phyloP scores from a whole-genome alignment of 352 stramenopile species.

The Phytophthora cactorum region DNA sequence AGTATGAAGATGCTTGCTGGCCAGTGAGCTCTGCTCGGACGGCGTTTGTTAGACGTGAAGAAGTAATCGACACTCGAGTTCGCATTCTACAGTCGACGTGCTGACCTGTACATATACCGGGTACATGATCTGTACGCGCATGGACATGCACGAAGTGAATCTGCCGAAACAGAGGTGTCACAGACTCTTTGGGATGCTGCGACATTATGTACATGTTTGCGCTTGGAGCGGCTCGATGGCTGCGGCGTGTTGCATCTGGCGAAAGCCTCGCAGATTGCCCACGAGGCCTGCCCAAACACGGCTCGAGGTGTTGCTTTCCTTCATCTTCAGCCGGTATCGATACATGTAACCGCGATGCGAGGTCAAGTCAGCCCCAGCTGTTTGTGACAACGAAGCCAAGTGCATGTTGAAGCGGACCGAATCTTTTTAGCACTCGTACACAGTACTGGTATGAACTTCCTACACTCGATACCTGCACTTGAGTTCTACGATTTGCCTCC shows the following conservation, averaged over 20 bases:
- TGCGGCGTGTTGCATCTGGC: not conserved
- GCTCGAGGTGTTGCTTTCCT: not conserved
- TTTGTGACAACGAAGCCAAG: conserved; percentile 5
- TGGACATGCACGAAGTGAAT: not conserved
- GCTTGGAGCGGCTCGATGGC: not conserved
- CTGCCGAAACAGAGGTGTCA: conserved; percentile 20
- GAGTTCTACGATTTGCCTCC: not conserved
- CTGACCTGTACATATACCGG: not conserved
- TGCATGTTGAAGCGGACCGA: conserved; percentile 27
- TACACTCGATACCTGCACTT: not conserved
- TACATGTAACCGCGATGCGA: conserved; percentile 1
- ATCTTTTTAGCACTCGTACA: conserved; percentile 11
- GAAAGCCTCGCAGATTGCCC: not conserved
- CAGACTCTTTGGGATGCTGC: conserved; percentile 15
- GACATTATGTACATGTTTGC: conserved; percentile 3
- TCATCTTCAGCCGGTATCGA: not conserved
- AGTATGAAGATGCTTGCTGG: not conserved
- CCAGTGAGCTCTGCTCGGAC: not conserved
- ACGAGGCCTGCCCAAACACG: not conserved
- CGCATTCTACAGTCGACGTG: conserved; percentile 22
- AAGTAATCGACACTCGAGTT: not conserved
- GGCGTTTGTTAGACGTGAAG: not conserved
- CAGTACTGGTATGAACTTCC: too few species aligned
- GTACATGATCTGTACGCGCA: too few species aligned
- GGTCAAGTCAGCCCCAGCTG: conserved; percentile 19